Base-by-base conservation (phyloP, 306 rosid species). In the Vicia sativa region DNA sequence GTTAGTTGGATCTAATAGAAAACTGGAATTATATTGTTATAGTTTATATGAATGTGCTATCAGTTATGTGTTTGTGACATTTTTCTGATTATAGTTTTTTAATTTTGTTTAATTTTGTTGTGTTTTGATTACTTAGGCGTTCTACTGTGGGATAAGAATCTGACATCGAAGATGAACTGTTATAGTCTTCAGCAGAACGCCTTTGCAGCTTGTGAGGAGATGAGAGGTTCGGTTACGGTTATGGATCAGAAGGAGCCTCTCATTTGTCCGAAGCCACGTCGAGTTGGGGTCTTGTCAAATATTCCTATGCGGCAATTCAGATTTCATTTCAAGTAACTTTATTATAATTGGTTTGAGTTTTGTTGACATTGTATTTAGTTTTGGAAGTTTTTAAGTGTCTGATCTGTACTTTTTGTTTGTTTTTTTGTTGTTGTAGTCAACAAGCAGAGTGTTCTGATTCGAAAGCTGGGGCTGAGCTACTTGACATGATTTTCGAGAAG, bases 241-340 rank as follows among this genome's bases (percentile, higher is more conserved):
- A 49, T 70, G 59, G 89, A 88, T 77, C 86, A 70, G 75, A 83
- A 76, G 80, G 89, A 85, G 43, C 68, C 91, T 48, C 77, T 87
- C 72, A 78, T 86, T 70, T 91, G 93, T 73, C 97, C 97, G 11
- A 86, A 87, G 80, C 96, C 97, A 31, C 80, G 93, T 15, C 85
- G 96, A 28, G 85, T 91, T 2, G 96, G 91, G 34, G 77, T 81
- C 70, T 72, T 85, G 65, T 67, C 87, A 13, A 85, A 74, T 65
- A 42, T 65, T 78, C 75, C 77, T 19, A 21, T 67, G 31, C 70
- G 84, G 78, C 83, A 87, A 59, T 70, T 85, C 54, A 78, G 89
- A 73, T 85, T 82, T 91, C 85, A 84, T 73, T 72, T 75, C 74
- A 84, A 81, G 96, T 89, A 81, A 49, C 0, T 70, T 12, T 37